Conservation (phyloP, 2,329 filamentous ascomycete species). For the Tolypocladium album region DNA sequence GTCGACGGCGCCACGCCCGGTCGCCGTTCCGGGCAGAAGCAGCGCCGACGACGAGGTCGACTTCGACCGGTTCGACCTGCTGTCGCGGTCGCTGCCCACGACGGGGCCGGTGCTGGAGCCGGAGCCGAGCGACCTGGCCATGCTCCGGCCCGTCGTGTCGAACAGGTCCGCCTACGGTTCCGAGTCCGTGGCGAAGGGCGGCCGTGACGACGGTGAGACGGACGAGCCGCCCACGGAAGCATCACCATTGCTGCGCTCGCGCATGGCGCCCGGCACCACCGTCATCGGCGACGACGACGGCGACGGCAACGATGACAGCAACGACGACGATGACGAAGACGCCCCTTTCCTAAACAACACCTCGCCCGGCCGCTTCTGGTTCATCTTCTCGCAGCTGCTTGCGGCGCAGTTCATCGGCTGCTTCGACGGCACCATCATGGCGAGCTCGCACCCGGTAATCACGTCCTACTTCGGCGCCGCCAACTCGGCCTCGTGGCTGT, state of each 20-base stretch:
- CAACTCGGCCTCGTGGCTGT: slow-evolving; percentile 74
- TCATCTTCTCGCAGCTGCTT: slow-evolving; percentile 50
- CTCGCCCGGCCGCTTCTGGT: slow-evolving; percentile 44
- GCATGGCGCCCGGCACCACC: neutral
- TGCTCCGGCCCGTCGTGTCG: slow-evolving; percentile 19
- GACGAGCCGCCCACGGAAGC: slow-evolving; percentile 7
- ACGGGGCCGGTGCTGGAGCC: slow-evolving; percentile 28
- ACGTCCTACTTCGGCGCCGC: slow-evolving; percentile 70
- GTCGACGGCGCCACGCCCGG: neutral
- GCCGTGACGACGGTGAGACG: neutral
- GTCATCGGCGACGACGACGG: neutral
- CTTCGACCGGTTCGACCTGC: slow-evolving; percentile 10
- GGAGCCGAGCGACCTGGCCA: slow-evolving; percentile 26
- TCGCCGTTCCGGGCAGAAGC: neutral
- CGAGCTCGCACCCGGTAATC: slow-evolving; percentile 69
- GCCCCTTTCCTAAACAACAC: slow-evolving; percentile 33
- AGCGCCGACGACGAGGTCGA: slow-evolving; percentile 1
- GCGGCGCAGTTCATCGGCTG: slow-evolving; percentile 46
- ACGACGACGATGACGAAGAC: neutral
- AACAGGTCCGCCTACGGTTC: slow-evolving; percentile 1
- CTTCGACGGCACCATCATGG: slow-evolving; percentile 76
- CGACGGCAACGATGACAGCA: neutral
- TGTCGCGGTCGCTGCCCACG: slow-evolving; percentile 29
- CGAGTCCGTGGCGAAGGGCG: neutral
- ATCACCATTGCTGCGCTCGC: slow-evolving; percentile 14